Percentiles rank a stretch among this genome's conserved stretches.
Conservation (phyloP, 306 rosid genomes). For the Mimosa pudica region DNA sequence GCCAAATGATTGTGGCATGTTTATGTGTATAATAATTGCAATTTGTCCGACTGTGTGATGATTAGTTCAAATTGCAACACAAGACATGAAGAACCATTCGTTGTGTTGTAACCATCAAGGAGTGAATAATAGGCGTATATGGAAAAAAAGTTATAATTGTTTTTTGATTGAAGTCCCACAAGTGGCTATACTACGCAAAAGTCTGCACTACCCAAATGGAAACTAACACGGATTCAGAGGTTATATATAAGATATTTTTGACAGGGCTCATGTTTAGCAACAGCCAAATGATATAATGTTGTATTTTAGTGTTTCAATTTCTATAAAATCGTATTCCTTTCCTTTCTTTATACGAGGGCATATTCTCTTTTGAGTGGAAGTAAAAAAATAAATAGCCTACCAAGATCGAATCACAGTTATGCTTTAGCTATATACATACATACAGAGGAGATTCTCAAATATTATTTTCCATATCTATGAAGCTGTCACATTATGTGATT, state of each 20-base stretch:
- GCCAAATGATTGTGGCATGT: not conserved
- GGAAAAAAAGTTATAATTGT: constrained; percentile 8
- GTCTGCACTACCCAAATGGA: constrained; percentile 23
- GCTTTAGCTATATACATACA: not conserved
- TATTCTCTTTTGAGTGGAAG: not conserved
- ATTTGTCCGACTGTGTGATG: not conserved
- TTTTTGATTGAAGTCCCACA: constrained; percentile 5
- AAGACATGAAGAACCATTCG: not conserved
- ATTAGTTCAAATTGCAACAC: not conserved
- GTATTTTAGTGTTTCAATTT: not conserved
- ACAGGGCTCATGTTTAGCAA: constrained; percentile 12
- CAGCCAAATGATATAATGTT: not conserved
- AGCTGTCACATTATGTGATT: constrained; percentile 7
- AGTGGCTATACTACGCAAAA: constrained; percentile 1
- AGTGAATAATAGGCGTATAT: constrained; percentile 6
- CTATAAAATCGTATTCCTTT: not conserved
- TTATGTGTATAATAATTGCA: not conserved
- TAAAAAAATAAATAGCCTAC: not conserved
- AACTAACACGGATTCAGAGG: constrained; percentile 20
- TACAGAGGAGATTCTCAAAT: constrained; percentile 16
- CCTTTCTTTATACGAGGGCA: not conserved
- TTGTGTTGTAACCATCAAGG: constrained; percentile 6
- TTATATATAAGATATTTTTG: not conserved
- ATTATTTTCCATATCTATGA: not conserved
- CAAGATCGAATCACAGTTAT: constrained; percentile 11